Evolutionary conservation across 1,139 yeast species (phyloP).

Genomic region (Candida sanyaensis): DNA sequence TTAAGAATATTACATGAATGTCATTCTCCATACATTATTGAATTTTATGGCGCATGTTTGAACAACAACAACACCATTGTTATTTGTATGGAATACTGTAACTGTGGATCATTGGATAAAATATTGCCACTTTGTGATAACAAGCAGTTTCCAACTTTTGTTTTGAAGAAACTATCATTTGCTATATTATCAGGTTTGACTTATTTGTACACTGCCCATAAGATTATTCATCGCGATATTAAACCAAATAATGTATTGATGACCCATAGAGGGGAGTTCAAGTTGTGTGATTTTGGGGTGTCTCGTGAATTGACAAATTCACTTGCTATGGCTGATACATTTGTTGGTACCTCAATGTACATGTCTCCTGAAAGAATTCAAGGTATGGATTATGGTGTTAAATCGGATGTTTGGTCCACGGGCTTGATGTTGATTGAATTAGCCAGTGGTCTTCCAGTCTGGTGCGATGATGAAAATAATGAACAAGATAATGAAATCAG

Average conservation of each 20-base stretch:
- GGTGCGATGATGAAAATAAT: conserved; percentile 38
- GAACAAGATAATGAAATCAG: conserved; percentile 16
- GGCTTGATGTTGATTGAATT: conserved; percentile 89
- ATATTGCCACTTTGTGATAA: conserved; percentile 57
- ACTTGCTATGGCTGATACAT: conserved; percentile 82
- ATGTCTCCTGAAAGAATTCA: conserved; percentile 98
- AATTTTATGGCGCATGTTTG: conserved; percentile 86
- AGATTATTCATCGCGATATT: conserved; percentile 82
- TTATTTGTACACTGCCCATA: conserved; percentile 77
- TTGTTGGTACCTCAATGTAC: conserved; percentile 95
- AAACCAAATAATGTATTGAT: conserved; percentile 63
- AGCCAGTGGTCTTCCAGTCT: conserved; percentile 69
- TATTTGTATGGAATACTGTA: conserved; percentile 95
- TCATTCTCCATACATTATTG: conserved; percentile 77
- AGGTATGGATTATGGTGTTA: conserved; percentile 88
- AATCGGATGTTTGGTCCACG: conserved; percentile 95
- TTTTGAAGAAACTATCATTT: conserved; percentile 72
- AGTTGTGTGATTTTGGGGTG: conserved; percentile 93
- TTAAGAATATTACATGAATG: conserved; percentile 90
- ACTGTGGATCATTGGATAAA: conserved; percentile 89
- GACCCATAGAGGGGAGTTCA: conserved; percentile 77
- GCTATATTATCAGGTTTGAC: conserved; percentile 80
- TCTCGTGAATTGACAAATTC: conserved; percentile 88
- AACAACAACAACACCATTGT: conserved; percentile 67
- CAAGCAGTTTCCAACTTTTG: conserved; percentile 55